Evolutionary conservation across 257 asterid species (phyloP).

Genomic region (Pogostemon cablin): DNA sequence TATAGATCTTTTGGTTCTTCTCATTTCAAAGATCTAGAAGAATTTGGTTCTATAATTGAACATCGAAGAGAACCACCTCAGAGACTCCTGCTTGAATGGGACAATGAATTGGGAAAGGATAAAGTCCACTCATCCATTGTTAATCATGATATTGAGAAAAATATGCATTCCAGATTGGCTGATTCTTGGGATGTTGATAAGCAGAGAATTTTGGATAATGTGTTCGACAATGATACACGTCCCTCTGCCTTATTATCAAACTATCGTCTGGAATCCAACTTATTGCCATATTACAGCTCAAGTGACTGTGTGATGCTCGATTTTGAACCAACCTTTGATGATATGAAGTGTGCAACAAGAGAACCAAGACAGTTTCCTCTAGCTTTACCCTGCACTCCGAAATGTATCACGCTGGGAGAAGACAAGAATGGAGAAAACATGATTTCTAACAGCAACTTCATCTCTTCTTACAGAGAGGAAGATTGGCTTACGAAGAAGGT

Average conservation of each 20-base stretch:
- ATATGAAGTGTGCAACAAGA: conserved; percentile 35
- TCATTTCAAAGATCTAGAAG: conserved; percentile 45
- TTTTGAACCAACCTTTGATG: conserved; percentile 37
- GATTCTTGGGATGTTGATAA: conserved; percentile 41
- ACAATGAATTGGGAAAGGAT: conserved; percentile 36
- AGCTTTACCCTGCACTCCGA: conserved; percentile 41
- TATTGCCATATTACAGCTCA: conserved; percentile 38
- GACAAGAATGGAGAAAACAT: conserved; percentile 31
- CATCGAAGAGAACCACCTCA: conserved; percentile 35
- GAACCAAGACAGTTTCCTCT: conserved; percentile 37
- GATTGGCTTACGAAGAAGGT: conserved; percentile 29
- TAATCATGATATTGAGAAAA: conserved; percentile 24
- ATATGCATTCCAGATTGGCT: conserved; percentile 32
- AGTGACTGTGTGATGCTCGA: conserved; percentile 30
- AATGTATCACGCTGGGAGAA: conserved; percentile 38
- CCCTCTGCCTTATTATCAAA: conserved; percentile 38
- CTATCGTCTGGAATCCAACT: conserved; percentile 30
- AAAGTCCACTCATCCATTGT: conserved; percentile 31
- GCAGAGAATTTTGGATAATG: conserved; percentile 37
- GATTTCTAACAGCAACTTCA: conserved; percentile 29
- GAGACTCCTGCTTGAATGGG: conserved; percentile 52
- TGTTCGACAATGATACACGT: conserved; percentile 32
- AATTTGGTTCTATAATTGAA: conserved; percentile 37
- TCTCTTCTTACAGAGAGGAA: conserved; percentile 37
- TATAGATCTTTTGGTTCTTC: conserved; percentile 31